A percentile compares a stretch with the other conserved stretches of the same genome.
Conservation (phyloP, 73 alveolate species). For the Symbiodinium pilosum region DNA sequence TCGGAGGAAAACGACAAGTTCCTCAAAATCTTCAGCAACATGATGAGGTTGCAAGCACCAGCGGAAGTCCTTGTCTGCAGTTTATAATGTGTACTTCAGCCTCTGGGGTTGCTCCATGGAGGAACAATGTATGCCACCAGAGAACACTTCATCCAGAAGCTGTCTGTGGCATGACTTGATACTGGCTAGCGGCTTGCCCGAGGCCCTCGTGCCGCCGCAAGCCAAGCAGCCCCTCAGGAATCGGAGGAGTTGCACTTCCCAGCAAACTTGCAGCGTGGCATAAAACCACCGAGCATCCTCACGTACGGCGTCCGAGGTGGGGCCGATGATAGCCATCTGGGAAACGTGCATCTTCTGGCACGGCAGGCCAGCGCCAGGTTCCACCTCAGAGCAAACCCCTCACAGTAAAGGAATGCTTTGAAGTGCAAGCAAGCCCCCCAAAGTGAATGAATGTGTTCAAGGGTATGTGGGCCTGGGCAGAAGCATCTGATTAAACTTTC, state of each 20-base stretch:
- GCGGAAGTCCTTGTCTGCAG: not conserved
- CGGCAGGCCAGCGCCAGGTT: not conserved
- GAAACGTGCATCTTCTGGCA: not conserved
- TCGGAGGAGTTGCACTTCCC: not conserved
- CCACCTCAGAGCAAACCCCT: not conserved
- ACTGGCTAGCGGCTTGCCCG: too few relatives aligned
- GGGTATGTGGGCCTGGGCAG: too few relatives aligned
- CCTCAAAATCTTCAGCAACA: not conserved
- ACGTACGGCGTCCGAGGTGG: not conserved
- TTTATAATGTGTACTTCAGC: too few relatives aligned
- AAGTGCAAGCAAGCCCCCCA: too few relatives aligned
- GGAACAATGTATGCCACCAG: not conserved
- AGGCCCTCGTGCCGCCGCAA: conserved; percentile 32
- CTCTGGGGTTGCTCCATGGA: not conserved
- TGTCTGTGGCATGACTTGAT: too few relatives aligned
- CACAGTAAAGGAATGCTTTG: not conserved
- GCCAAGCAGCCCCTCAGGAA: conserved; percentile 5
- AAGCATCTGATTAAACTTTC: too few relatives aligned
- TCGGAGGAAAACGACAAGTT: not conserved
- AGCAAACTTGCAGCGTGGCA: conserved; percentile 3
- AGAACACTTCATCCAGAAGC: too few relatives aligned
- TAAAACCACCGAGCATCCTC: conserved; percentile 19
- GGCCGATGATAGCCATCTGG: conserved; percentile 23
- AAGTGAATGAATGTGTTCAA: too few relatives aligned
- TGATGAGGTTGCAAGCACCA: conserved; percentile 26